Base-by-base conservation (phyloP, 2,329 filamentous ascomycete species). In the Fusarium humuli region DNA sequence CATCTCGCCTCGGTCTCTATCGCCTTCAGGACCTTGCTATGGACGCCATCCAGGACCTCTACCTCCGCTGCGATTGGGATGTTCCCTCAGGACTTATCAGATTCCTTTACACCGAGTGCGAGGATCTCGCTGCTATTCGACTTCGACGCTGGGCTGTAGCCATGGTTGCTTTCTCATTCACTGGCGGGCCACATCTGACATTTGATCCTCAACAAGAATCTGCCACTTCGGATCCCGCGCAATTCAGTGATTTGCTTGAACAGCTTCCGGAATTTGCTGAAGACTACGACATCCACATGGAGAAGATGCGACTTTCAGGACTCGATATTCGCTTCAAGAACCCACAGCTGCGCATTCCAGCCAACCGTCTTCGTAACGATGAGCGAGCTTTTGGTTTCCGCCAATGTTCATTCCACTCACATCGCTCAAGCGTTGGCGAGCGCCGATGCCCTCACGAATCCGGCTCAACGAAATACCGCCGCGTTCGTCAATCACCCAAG, bases 341-440 rank as follows among this genome's bases (percentile, higher is more conserved):
- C 79, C 87, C 87, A 16, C 87, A 88, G 78, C 83, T 89, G 23
- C 82, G 87, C 66, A 83, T 89, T 55, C 84, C 85, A 16, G 84
- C 83, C 68, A 89, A 89, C 79, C 80, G 81, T 58, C 80, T 89
- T 23, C 81, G 83, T 65, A 87, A 84, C 77, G 86, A 87, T 47
- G 85, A 88, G 78, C 84, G 87, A 37, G 81, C 84, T 54, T 88
- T 88, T 72, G 87, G 87, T n/a, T 89, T 88, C 76, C 82, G 87
- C 25, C 85, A 87, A 76, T 89, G 87, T 76, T 87, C 86, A 14
- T 89, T 89, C 71, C 87, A 89, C 75, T 87, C 84, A 40, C 87
- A 89, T 72, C 82, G 87, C 22, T 82, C 85, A 7, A 77, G 81
- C 10, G 85, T 88, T 34, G 87, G 86, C 22, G 83, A 89, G 76